Conservation (phyloP, 2,329 filamentous ascomycete species). For the Celoporthe dispersa region DNA sequence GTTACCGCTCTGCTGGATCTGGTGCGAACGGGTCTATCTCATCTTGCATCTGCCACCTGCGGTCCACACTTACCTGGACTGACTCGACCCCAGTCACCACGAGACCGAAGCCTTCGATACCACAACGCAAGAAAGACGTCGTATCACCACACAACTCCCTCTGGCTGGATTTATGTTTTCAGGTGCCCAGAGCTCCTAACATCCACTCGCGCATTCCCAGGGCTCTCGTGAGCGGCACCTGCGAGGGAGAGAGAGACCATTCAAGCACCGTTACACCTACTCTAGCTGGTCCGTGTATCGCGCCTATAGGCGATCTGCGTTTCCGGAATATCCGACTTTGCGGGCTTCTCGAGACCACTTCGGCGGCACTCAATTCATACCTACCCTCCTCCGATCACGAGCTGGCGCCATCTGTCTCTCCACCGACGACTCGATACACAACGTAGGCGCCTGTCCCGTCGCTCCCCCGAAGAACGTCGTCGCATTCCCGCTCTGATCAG, state of each 20-base stretch:
- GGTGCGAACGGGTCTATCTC: slow-evolving; percentile 11
- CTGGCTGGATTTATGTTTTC: background rate
- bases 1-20: slow-evolving; percentile 16
- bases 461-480: slow-evolving; percentile 6
- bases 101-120: slow-evolving; percentile 6
- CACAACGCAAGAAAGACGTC: slow-evolving; percentile 6
- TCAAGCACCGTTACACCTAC: background rate
- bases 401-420: background rate
- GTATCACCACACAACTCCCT: slow-evolving; percentile 3
- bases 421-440: background rate
- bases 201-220: background rate
- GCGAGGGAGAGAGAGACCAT: background rate
- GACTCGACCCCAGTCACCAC: slow-evolving; percentile 8
- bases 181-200: background rate
- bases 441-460: background rate
- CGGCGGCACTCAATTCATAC: slow-evolving; percentile 4
- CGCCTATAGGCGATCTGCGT: background rate
- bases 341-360: background rate
- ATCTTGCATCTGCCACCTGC: slow-evolving; percentile 15
- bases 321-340: slow-evolving; percentile 2
- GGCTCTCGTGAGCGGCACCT: background rate
- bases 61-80: slow-evolving; percentile 7
- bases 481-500: background rate
- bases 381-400: background rate
- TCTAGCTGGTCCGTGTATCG: background rate